Evolutionary conservation across 2,329 filamentous ascomycete species (phyloP).

Genomic region (Talaromyces sp.): DNA sequence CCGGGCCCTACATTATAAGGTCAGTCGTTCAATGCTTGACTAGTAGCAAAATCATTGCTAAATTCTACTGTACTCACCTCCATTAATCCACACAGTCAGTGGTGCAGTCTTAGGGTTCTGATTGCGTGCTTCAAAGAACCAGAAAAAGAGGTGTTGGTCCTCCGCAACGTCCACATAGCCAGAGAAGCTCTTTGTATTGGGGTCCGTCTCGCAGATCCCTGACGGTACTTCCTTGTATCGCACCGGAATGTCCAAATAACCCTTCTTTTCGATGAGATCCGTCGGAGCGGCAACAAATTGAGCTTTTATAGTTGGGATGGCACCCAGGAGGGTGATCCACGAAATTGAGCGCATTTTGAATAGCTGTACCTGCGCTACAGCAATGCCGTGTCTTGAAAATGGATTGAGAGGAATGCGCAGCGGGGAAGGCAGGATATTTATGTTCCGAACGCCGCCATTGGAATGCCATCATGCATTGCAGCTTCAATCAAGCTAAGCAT

Average conservation of each 20-base stretch:
- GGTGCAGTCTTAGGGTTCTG: conserved; percentile 45
- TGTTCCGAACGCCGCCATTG: neutral
- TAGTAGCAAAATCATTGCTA: no score
- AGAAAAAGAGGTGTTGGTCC: conserved; percentile 62
- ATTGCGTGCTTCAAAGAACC: conserved; percentile 56
- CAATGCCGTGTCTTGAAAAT: neutral
- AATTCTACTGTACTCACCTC: conserved; percentile 35
- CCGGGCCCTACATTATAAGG: conserved; percentile 35
- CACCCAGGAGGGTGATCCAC: conserved; percentile 9
- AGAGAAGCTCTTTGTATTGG: conserved; percentile 55
- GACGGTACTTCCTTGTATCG: conserved; percentile 50
- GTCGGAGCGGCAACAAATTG: conserved; percentile 39
- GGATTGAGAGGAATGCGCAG: neutral
- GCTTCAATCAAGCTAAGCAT: neutral
- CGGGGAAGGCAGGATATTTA: conserved; percentile 13
- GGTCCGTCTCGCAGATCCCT: conserved; percentile 55
- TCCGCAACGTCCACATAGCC: conserved; percentile 56
- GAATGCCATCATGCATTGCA: neutral
- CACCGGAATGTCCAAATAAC: conserved; percentile 41
- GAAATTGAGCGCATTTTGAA: conserved; percentile 13
- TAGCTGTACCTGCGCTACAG: neutral
- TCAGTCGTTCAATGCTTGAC: neutral
- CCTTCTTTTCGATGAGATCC: conserved; percentile 35
- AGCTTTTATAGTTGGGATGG: conserved; percentile 13
- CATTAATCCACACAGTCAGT: conserved; percentile 47